Percentiles rank a stretch among this genome's conserved stretches.
phyloP scores from a whole-genome alignment of 2,329 filamentous ascomycete genomes.

The Domatiomyces catenatus region DNA sequence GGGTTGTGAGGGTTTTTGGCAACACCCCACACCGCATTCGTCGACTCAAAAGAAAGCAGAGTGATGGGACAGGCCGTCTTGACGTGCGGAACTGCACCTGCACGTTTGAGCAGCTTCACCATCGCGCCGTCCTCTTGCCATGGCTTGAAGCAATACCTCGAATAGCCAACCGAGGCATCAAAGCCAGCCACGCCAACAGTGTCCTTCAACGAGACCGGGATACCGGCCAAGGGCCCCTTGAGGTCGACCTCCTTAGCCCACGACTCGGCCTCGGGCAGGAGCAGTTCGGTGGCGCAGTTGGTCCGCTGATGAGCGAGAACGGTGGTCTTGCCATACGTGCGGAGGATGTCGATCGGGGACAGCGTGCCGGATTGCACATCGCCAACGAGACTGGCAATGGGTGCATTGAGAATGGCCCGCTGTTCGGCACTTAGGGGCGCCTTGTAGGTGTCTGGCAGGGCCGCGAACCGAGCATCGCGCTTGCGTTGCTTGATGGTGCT shows the following conservation, averaged over 20 bases:
- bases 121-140: constrained; percentile 52
- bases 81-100: constrained; percentile 74
- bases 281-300: constrained; percentile 77
- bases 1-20: constrained; percentile 68
- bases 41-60: constrained; percentile 70
- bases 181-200: constrained; percentile 66
- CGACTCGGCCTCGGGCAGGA: constrained; percentile 60
- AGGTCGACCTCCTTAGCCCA: constrained; percentile 57
- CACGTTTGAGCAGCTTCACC: constrained; percentile 66
- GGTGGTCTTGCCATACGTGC: constrained; percentile 73
- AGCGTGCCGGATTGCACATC: constrained; percentile 57
- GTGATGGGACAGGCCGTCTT: constrained; percentile 87
- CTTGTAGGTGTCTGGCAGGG: constrained; percentile 51
- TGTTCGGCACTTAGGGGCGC: constrained; percentile 50
- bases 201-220: constrained; percentile 73
- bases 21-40: constrained; percentile 66
- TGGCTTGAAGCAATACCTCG: constrained; percentile 53
- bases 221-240: constrained; percentile 68
- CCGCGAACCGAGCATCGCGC: constrained; percentile 52
- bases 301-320: constrained; percentile 71
- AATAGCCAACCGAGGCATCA: constrained; percentile 70
- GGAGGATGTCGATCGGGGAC: constrained; percentile 58
- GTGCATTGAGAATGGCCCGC: constrained; percentile 50
- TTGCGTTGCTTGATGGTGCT: constrained; percentile 70
- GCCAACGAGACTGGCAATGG: constrained; percentile 63